A percentile compares a stretch with the other conserved stretches of the same genome.
These are phyloP conservation scores for Teratosphaeria nubilosa DNA, from an alignment of 2,329 filamentous ascomycete species.

Conservation along the genomic window DNA sequence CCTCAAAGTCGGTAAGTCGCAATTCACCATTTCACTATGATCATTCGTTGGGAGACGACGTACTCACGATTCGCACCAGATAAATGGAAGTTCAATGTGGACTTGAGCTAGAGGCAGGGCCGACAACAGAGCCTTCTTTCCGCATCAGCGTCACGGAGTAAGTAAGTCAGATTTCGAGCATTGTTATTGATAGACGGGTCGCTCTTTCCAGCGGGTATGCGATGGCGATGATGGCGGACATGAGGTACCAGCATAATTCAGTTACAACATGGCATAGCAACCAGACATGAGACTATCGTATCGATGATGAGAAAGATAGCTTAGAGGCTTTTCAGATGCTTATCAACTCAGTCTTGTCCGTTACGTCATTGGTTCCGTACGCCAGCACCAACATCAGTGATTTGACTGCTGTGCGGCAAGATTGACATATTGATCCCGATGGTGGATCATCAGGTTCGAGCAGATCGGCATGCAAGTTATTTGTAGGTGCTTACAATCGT, in stretches of 20 bases:
- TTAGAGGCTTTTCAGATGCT: background rate
- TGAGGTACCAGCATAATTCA: background rate
- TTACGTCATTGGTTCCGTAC: background rate
- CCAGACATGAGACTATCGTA: background rate
- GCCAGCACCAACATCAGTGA: background rate
- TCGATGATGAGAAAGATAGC: background rate
- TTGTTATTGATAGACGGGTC: background rate
- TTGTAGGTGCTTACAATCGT: background rate
- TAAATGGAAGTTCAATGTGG: conserved; percentile 1
- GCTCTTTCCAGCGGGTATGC: background rate
- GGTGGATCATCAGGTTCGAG: background rate
- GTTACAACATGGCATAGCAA: background rate
- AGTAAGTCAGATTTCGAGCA: background rate
- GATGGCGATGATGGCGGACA: background rate
- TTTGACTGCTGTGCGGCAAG: background rate
- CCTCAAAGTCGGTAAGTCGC: conserved; percentile 66
- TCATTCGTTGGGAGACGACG: background rate
- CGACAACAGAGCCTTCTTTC: background rate
- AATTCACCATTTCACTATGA: background rate
- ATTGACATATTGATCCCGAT: background rate
- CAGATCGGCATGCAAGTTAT: background rate
- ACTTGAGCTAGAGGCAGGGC: conserved; percentile 1
- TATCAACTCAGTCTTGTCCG: too few relatives aligned
- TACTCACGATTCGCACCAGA: background rate
- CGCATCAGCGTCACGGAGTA: background rate